A percentile compares a stretch with the other conserved stretches of the same genome.
These are phyloP conservation scores for Pseudohyphozyma bogoriensis DNA, from an alignment of 768 basidiomycete species.

Conservation along the genomic window DNA sequence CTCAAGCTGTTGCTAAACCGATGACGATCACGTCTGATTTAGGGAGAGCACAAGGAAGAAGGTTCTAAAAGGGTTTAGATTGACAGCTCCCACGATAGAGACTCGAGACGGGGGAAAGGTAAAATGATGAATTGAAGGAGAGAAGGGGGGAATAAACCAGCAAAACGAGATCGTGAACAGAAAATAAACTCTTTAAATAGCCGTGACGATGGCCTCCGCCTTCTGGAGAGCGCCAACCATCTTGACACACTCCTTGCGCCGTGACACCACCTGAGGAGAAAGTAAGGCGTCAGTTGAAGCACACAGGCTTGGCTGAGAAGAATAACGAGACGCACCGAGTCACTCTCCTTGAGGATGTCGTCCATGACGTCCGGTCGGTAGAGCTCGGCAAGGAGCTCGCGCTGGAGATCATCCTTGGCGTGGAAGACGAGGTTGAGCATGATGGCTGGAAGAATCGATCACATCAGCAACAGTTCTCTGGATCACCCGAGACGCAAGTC, in stretches of 20 bases:
- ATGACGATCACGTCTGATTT: no score
- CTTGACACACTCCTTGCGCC: constrained; percentile 84
- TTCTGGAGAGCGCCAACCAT: constrained; percentile 94
- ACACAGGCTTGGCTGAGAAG: background rate
- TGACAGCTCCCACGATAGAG: no score
- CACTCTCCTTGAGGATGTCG: constrained; percentile 71
- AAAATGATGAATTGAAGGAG: no score
- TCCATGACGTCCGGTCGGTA: constrained; percentile 96
- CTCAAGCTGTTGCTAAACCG: no score
- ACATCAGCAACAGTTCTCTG: constrained; percentile 34
- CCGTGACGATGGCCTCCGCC: constrained; percentile 79
- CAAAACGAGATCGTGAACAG: no score
- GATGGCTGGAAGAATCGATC: constrained; percentile 24
- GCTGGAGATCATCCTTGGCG: constrained; percentile 89
- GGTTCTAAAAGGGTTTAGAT: no score
- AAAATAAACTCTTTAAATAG: no score
- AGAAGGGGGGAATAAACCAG: no score
- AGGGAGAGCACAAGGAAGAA: no score
- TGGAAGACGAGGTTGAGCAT: constrained; percentile 69
- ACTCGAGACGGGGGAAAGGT: no score
- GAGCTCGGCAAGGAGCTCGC: constrained; percentile 84
- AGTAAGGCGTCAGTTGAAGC: background rate
- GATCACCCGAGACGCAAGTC: background rate
- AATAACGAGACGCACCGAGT: no score
- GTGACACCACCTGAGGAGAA: constrained; percentile 47